phyloP scores from a whole-genome alignment of 1,284 basidiomycete species.

The Irpex lacteus region DNA sequence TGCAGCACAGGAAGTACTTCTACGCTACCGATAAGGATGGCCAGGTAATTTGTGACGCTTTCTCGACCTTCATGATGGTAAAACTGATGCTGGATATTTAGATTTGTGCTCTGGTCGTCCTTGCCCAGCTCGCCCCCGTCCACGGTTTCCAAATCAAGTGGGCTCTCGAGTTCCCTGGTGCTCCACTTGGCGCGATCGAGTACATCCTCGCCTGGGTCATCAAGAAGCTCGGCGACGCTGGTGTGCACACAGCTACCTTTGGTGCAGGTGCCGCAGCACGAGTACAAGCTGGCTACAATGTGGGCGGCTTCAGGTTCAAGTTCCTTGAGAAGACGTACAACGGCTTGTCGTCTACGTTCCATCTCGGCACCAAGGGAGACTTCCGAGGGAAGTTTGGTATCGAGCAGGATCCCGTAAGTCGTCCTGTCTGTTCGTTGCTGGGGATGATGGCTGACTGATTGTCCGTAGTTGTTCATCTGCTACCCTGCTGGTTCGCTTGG shows the following conservation, averaged over 20 bases:
- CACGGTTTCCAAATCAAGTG: constrained; percentile 60
- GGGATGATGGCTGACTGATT: neutral
- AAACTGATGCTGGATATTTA: constrained; percentile 10
- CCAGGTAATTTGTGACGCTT: constrained; percentile 27
- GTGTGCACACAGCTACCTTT: constrained; percentile 43
- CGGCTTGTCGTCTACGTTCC: constrained; percentile 39
- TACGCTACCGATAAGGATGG: constrained; percentile 42
- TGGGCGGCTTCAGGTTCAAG: constrained; percentile 35
- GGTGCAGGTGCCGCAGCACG: constrained; percentile 41
- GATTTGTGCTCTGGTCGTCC: constrained; percentile 45
- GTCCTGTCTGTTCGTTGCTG: neutral
- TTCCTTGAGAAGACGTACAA: constrained; percentile 46
- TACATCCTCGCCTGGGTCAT: constrained; percentile 48
- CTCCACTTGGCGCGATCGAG: constrained; percentile 46
- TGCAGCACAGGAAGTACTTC: constrained; percentile 51
- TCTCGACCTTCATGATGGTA: neutral
- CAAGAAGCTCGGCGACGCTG: constrained; percentile 40
- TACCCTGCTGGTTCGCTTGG: constrained; percentile 30
- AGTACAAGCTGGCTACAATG: constrained; percentile 35
- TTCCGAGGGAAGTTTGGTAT: constrained; percentile 42
- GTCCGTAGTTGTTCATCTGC: constrained; percentile 28
- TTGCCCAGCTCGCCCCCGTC: constrained; percentile 48
- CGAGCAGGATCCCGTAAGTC: constrained; percentile 33
- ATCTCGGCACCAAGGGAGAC: constrained; percentile 42
- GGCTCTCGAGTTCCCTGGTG: constrained; percentile 53